phyloP scores from a whole-genome alignment of 2,329 filamentous ascomycete species.

The Aureobasidium sp. region DNA sequence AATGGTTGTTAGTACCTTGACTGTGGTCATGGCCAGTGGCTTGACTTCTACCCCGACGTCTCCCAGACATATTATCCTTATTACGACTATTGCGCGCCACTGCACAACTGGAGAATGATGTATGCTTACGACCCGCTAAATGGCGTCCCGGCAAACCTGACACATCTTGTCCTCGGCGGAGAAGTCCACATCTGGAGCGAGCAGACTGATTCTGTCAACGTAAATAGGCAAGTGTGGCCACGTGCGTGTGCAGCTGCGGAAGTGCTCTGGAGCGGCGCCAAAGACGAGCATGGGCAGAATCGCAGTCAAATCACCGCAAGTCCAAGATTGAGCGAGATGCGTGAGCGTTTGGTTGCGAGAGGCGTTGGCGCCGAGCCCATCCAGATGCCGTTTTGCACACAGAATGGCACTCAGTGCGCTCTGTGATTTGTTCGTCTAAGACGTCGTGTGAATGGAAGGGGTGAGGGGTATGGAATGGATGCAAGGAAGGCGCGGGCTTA shows the following conservation, averaged over 20 bases:
- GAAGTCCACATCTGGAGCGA: constrained; percentile 79
- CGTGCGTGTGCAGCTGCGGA: constrained; percentile 65
- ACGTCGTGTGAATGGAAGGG: background rate
- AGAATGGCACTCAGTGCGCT: constrained; percentile 45
- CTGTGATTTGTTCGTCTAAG: constrained; percentile 12
- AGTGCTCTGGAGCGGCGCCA: constrained; percentile 68
- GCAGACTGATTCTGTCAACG: constrained; percentile 62
- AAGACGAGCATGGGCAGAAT: constrained; percentile 58
- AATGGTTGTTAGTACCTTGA: constrained; percentile 57
- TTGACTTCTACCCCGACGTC: constrained; percentile 56
- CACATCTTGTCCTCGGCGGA: constrained; percentile 66
- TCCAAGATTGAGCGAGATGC: constrained; percentile 63
- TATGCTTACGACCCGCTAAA: constrained; percentile 70
- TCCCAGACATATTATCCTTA: constrained; percentile 55
- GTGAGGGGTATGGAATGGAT: background rate
- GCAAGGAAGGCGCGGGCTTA: background rate
- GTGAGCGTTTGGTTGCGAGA: constrained; percentile 62
- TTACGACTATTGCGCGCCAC: constrained; percentile 70
- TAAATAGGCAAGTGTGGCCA: constrained; percentile 74
- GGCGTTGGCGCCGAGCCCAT: constrained; percentile 59
- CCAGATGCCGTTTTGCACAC: constrained; percentile 65
- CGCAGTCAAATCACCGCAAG: constrained; percentile 61
- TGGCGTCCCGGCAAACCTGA: constrained; percentile 51
- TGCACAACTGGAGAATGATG: constrained; percentile 72
- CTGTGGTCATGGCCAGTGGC: constrained; percentile 72